A percentile compares a stretch with the other conserved stretches of the same genome.
Conservation (phyloP, 2,329 filamentous ascomycete species). For the Didymella segeticola region DNA sequence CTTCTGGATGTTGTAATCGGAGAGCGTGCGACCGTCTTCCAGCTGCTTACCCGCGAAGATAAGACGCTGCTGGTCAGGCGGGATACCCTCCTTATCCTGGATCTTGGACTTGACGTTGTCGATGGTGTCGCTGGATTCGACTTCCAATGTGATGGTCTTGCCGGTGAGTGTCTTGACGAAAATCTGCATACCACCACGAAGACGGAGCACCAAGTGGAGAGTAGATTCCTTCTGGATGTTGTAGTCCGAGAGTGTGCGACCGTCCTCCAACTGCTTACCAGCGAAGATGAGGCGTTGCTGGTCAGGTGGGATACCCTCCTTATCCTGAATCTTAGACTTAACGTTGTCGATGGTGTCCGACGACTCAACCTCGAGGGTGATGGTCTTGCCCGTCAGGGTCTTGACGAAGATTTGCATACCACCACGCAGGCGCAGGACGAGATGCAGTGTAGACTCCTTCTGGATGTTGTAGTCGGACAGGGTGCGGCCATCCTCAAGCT, state of each 20-base stretch:
- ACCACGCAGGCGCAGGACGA: slow-evolving; percentile 76
- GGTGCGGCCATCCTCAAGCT: slow-evolving; percentile 64
- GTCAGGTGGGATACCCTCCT: slow-evolving; percentile 95
- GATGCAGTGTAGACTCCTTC: slow-evolving; percentile 72
- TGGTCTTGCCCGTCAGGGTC: slow-evolving; percentile 68
- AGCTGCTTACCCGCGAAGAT: slow-evolving; percentile 95
- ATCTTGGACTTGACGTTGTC: slow-evolving; percentile 97
- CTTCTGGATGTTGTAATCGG: slow-evolving; percentile 95
- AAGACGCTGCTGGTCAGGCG: slow-evolving; percentile 90
- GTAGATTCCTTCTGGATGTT: slow-evolving; percentile 95
- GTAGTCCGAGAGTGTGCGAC: slow-evolving; percentile 88
- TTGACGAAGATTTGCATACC: slow-evolving; percentile 70
- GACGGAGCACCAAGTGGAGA: slow-evolving; percentile 83
- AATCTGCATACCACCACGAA: slow-evolving; percentile 77
- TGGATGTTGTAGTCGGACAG: slow-evolving; percentile 64
- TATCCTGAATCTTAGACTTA: slow-evolving; percentile 96
- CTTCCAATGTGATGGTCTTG: slow-evolving; percentile 93
- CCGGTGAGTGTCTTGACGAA: slow-evolving; percentile 69
- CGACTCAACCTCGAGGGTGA: slow-evolving; percentile 70
- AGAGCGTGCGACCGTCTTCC: slow-evolving; percentile 88
- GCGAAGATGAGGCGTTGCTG: slow-evolving; percentile 97
- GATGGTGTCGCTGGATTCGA: slow-evolving; percentile 88
- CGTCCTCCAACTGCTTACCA: slow-evolving; percentile 95
- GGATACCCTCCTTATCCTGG: slow-evolving; percentile 78
- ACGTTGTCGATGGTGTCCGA: slow-evolving; percentile 95